Base-by-base conservation (phyloP, 1,139 yeast genomes). In the Candida sojae region DNA sequence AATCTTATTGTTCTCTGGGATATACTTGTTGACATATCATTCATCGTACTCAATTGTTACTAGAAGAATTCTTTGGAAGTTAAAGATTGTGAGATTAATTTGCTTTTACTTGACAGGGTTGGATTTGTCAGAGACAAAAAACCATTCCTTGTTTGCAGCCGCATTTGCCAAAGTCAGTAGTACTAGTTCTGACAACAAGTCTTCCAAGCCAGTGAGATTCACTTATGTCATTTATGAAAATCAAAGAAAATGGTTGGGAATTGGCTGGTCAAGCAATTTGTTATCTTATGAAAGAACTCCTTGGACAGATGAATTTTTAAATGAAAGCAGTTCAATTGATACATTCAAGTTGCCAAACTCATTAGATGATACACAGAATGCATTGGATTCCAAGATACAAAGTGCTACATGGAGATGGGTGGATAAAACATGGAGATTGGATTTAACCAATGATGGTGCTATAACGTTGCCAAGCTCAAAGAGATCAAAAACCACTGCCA, bases 171-270 rank as follows among this genome's bases (percentile, higher is more conserved):
- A 84, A 55, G 86, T 82, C 32, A 77, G 77, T 30, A 78, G 76
- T 6, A 44, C 42, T 32, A 42, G 35, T 9, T 43, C 60, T 34
- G 57, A 63, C 12, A 49, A 53, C 9, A 55, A 52, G 42, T 52
- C 55, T 25, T 64, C 67, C 48, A 83, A 82, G 54, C 89, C 96
- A 4, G 92, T 88, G 26, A 73, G 92, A 52, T 93, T 92, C 64
- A 90, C 97, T 6, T 93, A 89, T 65, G 97, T 90, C 2, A 76
- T 93, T n/a, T 91, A 85, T 67, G 99, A 93, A 66, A 93, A 93
- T 65, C 99, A 93, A 69, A 83, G 99, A 61, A 84, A 96, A 59
- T 93, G 99, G 99, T 75, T 93, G 42, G 99, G 98, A 9, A 89
- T 93, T 59, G 99, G 99, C 10, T 93, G 99, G 99, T 92, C 99